Conservation (phyloP, 768 basidiomycete genomes). For the Baorangia bicolor region DNA sequence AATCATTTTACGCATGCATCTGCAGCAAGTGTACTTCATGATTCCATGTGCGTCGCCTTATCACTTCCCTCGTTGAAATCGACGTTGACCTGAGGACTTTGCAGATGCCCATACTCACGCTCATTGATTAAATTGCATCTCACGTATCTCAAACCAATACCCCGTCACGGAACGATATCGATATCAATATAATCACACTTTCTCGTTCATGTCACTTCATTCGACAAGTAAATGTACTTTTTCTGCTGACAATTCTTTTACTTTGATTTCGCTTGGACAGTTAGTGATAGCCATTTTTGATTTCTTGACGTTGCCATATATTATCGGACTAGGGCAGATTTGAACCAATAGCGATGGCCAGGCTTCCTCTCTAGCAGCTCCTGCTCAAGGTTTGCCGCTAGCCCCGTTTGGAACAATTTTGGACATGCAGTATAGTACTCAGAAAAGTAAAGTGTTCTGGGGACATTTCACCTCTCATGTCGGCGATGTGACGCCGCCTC, state of each 20-base stretch:
- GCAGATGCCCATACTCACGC: constrained; percentile 31
- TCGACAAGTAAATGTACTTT: constrained; percentile 13
- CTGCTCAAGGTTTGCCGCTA: neutral
- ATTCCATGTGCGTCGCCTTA: constrained; percentile 19
- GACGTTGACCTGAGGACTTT: neutral
- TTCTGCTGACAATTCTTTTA: constrained; percentile 5
- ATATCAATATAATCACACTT: constrained; percentile 26
- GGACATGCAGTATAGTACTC: neutral
- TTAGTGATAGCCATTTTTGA: constrained; percentile 3
- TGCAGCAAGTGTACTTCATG: constrained; percentile 31
- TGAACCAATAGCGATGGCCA: neutral
- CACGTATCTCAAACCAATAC: constrained; percentile 26
- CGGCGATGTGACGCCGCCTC: neutral
- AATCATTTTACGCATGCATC: constrained; percentile 26
- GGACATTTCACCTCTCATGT: neutral
- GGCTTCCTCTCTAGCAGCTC: neutral
- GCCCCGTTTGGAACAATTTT: neutral
- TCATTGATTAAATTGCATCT: constrained; percentile 22
- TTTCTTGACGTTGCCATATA: constrained; percentile 7
- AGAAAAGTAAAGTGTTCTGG: neutral
- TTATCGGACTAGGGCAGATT: neutral
- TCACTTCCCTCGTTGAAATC: neutral
- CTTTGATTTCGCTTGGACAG: constrained; percentile 6
- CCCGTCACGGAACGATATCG: constrained; percentile 25
- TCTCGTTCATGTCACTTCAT: constrained; percentile 25